Evolutionary conservation across 805 yeast genomes (phyloP).

Genomic region (Saccharomyces eubayanus): DNA sequence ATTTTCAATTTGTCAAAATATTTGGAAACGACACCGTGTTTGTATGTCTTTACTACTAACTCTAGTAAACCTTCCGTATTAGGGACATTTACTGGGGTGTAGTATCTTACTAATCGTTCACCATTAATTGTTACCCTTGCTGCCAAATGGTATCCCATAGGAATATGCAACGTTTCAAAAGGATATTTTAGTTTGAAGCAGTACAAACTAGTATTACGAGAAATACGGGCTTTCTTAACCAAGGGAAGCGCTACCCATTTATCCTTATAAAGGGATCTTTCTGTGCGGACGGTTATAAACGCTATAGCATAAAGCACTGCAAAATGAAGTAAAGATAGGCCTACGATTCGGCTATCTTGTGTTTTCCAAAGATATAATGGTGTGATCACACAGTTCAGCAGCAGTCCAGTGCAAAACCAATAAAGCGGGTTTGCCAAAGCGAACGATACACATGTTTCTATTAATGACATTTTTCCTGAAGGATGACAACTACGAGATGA

Average conservation of each 20-base stretch:
- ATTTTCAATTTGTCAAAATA: constrained; percentile 54
- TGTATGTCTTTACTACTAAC: constrained; percentile 66
- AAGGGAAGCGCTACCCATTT: constrained; percentile 61
- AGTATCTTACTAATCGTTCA: constrained; percentile 44
- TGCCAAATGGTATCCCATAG: constrained; percentile 70
- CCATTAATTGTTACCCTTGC: constrained; percentile 38
- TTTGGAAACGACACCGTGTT: constrained; percentile 61
- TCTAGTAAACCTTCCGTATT: constrained; percentile 69
- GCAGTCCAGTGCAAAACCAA: background rate
- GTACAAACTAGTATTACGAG: constrained; percentile 63
- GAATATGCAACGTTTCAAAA: constrained; percentile 53
- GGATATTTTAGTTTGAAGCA: constrained; percentile 58
- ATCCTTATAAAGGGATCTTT: constrained; percentile 40
- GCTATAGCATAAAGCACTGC: constrained; percentile 33
- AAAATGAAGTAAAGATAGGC: constrained; percentile 33
- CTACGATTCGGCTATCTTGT: constrained; percentile 15
- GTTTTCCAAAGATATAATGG: background rate
- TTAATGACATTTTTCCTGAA: background rate
- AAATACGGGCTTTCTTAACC: constrained; percentile 62
- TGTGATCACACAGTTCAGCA: background rate
- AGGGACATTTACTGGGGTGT: constrained; percentile 67
- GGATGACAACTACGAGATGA: background rate
- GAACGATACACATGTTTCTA: background rate
- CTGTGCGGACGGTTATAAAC: constrained; percentile 32
- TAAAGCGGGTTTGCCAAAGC: background rate